These are phyloP conservation scores for Psidium friedrichsthalianum DNA, from an alignment of 345 rosid genomes.

Conservation along the genomic window DNA sequence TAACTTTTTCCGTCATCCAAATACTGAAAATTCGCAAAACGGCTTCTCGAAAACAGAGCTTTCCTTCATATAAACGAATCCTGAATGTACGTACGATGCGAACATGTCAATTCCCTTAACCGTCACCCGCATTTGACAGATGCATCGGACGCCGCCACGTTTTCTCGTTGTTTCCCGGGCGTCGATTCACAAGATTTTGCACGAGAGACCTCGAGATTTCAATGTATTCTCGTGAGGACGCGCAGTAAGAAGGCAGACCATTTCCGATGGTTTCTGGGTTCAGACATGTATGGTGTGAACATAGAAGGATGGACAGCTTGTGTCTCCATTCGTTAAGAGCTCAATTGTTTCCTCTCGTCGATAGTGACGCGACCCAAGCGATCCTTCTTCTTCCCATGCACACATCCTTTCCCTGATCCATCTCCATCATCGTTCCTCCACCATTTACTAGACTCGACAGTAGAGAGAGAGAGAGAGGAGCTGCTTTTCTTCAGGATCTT, in stretches of 20 bases:
- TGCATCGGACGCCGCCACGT: too few species aligned
- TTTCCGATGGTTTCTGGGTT: not conserved
- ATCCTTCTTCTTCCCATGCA: not conserved
- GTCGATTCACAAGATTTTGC: not conserved
- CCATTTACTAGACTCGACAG: not conserved
- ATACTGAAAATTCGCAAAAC: too few species aligned
- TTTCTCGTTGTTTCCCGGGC: not conserved
- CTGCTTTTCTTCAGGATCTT: not conserved
- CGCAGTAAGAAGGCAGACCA: not conserved
- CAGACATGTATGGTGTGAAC: not conserved
- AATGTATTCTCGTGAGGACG: not conserved
- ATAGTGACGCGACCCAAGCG: not conserved
- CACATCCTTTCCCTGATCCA: not conserved
- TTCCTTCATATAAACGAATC: too few species aligned
- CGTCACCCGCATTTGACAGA: too few species aligned
- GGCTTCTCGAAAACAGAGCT: rapidly evolving
- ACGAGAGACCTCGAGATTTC: too few species aligned
- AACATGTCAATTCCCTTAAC: not conserved
- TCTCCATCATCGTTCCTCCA: not conserved
- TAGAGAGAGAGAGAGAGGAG: not conserved
- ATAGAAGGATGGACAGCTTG: not conserved
- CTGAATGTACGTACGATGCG: not conserved
- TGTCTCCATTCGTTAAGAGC: not conserved
- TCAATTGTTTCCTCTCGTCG: not conserved
- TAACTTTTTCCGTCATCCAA: too few species aligned